A percentile compares a stretch with the other conserved stretches of the same genome.
Conservation (phyloP, 371 early-diverging fungal genomes). For the Circinella umbellata region DNA sequence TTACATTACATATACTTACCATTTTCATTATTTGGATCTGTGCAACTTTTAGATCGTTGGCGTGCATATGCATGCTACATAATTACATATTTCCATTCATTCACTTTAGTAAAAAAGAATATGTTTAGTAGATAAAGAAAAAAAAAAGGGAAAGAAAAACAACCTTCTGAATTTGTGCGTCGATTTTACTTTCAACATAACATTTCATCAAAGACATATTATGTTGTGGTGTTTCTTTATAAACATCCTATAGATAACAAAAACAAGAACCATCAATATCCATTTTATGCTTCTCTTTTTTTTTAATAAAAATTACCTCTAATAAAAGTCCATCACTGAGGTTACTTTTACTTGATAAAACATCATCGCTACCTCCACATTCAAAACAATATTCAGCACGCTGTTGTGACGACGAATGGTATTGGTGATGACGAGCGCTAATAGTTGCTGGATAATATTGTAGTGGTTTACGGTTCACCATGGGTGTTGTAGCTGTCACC, state of each 20-base stretch:
- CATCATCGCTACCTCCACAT: not conserved
- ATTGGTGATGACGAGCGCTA: not conserved
- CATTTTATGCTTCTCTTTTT: too few species aligned
- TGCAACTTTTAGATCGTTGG: conserved; percentile 12
- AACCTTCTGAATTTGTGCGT: conserved; percentile 29
- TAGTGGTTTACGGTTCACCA: conserved; percentile 1
- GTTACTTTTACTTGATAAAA: conserved; percentile 1
- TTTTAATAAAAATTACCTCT: not conserved
- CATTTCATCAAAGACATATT: conserved; percentile 27
- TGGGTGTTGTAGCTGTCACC: conserved; percentile 6
- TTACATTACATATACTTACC: not conserved
- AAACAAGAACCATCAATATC: too few species aligned
- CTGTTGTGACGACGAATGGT: too few species aligned
- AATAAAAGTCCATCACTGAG: not conserved
- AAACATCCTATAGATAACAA: not conserved
- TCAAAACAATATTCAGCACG: not conserved
- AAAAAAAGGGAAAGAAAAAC: too few species aligned
- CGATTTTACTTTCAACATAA: conserved; percentile 28
- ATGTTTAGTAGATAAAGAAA: too few species aligned
- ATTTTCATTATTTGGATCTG: not conserved
- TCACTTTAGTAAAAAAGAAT: too few species aligned
- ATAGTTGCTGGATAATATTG: not conserved
- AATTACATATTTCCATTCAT: not conserved
- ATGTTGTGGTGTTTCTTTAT: conserved; percentile 10
- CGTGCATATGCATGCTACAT: conserved; percentile 16